A percentile compares a stretch with the other conserved stretches of the same genome.
Evolutionary conservation across 2,329 filamentous ascomycete species (phyloP).

Genomic region (Lomentospora prolificans): DNA sequence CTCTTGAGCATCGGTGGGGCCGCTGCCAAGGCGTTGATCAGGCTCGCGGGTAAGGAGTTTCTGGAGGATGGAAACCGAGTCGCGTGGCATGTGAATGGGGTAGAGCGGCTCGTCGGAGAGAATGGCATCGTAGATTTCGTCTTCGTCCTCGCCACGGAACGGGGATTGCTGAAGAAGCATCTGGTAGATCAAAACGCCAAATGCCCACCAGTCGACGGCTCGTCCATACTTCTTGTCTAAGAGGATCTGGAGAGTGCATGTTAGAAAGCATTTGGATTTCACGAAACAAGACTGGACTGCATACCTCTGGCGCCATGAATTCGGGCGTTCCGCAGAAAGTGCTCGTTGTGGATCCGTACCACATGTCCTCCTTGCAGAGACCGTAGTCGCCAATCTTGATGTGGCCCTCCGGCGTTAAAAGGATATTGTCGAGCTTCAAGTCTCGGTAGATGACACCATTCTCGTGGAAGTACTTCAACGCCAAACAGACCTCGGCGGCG

Average conservation of each 20-base stretch:
- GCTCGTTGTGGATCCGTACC: conserved; percentile 92
- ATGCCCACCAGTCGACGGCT: conserved; percentile 99
- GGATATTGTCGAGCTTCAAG: conserved; percentile 85
- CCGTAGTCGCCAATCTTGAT: conserved; percentile 99
- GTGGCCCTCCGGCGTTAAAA: conserved; percentile 88
- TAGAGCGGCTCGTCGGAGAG: conserved; percentile 95
- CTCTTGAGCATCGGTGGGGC: conserved; percentile 94
- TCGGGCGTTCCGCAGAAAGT: conserved; percentile 99
- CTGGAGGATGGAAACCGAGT: conserved; percentile 94
- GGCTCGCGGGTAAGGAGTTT: conserved; percentile 94
- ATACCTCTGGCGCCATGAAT: conserved; percentile 95
- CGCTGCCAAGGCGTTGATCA: conserved; percentile 83
- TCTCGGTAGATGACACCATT: conserved; percentile 99
- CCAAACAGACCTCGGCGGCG: conserved; percentile 91
- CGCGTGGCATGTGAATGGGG: conserved; percentile 96
- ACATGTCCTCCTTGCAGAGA: conserved; percentile 99
- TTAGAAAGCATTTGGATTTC: conserved; percentile 19
- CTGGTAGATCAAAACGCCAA: conserved; percentile 97
- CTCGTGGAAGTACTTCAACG: conserved; percentile 98
- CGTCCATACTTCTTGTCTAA: conserved; percentile 97
- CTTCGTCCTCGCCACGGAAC: conserved; percentile 96
- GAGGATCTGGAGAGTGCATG: conserved; percentile 54
- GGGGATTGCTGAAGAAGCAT: conserved; percentile 99
- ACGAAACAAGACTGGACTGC: background rate
- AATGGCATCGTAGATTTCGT: conserved; percentile 98